Evolutionary conservation across 1,139 yeast species (phyloP), one percentile per base, ranked within the genome.

Genomic region (Meyerozyma smithsonii): DNA sequence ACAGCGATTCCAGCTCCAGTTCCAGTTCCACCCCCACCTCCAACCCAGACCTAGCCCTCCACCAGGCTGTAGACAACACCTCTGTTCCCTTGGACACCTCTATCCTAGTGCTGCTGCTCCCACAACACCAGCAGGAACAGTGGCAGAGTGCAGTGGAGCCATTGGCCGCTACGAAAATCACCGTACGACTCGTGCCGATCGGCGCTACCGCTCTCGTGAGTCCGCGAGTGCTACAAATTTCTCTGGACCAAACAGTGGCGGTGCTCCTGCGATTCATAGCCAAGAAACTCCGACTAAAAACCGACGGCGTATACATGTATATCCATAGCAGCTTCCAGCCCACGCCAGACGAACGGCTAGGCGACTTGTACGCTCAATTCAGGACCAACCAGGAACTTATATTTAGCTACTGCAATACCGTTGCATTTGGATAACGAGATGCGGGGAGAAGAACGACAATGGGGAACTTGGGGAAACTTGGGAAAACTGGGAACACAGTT

Each of bases 391-490:
- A 68, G 38, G 84, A 79, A 49, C 60, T 79, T 43, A 65, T 77
- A 5, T 62, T 79, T 2, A 71, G 74, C 35, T 79, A 79, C 45
- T 79, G 84, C 49, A 66, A 72, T 38, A 61, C 69, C 14, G 71
- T 78, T 7, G 85, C 85, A 0, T 79, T 79, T 62, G 84, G 85
- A 1, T 74, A 26, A n/a, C n/a, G n/a, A n/a, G n/a, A n/a, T n/a
- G n/a, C n/a, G n/a, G n/a, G n/a, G n/a, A n/a, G n/a, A n/a, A n/a
- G n/a, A n/a, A n/a, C n/a, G n/a, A n/a, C n/a, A n/a, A n/a, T n/a
- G n/a, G n/a, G n/a, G n/a, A n/a, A n/a, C n/a, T n/a, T n/a, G n/a
- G n/a, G n/a, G n/a, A n/a, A n/a, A n/a, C n/a, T n/a, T n/a, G n/a
- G n/a, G n/a, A n/a, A n/a, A n/a, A n/a, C n/a, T n/a, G n/a, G n/a